Evolutionary conservation across 805 yeast species (phyloP).

Genomic region (Sugiyamaella marilandica): DNA sequence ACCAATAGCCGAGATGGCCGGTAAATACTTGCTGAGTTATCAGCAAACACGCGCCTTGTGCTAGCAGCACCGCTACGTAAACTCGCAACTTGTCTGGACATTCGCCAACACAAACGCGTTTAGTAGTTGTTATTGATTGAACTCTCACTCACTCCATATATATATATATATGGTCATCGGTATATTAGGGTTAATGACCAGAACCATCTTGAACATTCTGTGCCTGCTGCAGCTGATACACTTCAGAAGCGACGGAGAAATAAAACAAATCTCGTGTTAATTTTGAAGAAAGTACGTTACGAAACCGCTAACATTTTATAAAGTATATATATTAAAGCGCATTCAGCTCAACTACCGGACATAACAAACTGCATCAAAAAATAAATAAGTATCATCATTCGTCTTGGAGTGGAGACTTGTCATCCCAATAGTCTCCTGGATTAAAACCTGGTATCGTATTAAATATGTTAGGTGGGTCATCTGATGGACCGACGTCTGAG

Average conservation of each 20-base stretch:
- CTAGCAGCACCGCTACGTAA: not conserved
- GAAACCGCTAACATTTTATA: too few species aligned
- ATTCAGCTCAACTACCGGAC: too few species aligned
- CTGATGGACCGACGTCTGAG: slow-evolving; percentile 4
- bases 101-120: not conserved
- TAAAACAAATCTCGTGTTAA: too few species aligned
- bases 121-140: too few species aligned
- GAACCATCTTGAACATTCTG: not conserved
- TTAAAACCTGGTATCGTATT: slow-evolving; percentile 43
- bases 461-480: slow-evolving; percentile 40
- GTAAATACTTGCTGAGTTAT: too few species aligned
- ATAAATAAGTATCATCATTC: not conserved
- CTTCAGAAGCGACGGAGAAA: not conserved
- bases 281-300: too few species aligned
- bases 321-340: too few species aligned
- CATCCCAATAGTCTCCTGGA: slow-evolving; percentile 46
- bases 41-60: too few species aligned
- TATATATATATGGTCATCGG: not conserved
- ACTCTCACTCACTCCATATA: too few species aligned
- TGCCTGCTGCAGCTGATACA: not conserved
- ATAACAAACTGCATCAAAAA: not conserved
- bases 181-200: not conserved
- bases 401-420: slow-evolving; percentile 19
- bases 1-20: too few species aligned
- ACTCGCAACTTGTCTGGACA: not conserved